Evolutionary conservation across 1,284 basidiomycete genomes (phyloP), one percentile per base, ranked within the genome.

Genomic region (Pseudozyma hubeiensis): DNA sequence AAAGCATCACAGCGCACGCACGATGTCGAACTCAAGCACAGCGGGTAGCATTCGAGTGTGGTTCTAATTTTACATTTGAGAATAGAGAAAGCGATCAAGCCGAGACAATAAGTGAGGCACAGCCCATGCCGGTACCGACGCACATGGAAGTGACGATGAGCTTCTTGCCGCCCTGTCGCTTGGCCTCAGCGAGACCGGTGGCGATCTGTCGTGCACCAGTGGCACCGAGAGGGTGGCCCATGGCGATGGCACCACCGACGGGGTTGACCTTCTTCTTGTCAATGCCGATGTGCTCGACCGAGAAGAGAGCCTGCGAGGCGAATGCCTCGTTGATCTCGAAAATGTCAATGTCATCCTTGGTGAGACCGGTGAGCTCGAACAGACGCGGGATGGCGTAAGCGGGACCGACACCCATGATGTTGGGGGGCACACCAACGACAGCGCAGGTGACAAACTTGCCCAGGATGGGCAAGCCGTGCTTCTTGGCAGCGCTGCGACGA

Each of bases 401-500:
- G 41, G 82, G 82, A n/a, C 82, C 82, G 43, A 84, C 66, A 66
- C 82, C 82, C 82, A 84, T 84, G 58, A 84, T 74, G 69, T 81
- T 82, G 60, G 82, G 82, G 24, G 82, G 80, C 29, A 83, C 82
- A 64, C 86, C 98, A 39, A 94, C 90, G 24, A 89, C 90, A 44
- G 89, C 87, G 7, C 91, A 90, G 43, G 88, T 88, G 81, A 95
- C 90, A 84, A 90, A 98, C 87, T 98, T 98, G 86, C 93, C 97
- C 62, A 96, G 70, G 82, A 99, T 92, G 48, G 94, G 93, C 40
- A 99, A 88, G 45, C 93, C 92, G 69, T 96, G 90, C 81, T 91
- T 91, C 86, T 92, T 91, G 17, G 96, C 96, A 39, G 91, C 89
- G 31, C 91, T 92, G 60, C 96, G 90, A 66, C 93, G 89, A 37